Percentiles rank a stretch among this genome's conserved stretches.
These are phyloP conservation scores for Fusarium hostae DNA, from an alignment of 2,329 filamentous ascomycete species.

Conservation along the genomic window DNA sequence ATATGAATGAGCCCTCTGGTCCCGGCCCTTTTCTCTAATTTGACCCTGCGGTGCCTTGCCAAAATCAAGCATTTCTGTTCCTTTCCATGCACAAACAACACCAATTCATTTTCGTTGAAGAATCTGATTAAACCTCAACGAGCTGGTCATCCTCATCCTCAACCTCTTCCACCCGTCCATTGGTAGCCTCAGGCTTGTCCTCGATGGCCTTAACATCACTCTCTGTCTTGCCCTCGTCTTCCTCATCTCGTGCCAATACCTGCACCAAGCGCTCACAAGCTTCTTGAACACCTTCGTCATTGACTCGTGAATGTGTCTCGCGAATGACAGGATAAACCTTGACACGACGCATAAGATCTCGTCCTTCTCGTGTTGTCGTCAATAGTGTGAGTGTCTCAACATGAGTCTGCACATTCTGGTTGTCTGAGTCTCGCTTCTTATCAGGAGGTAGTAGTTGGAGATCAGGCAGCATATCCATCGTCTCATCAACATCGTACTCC, in stretches of 20 bases:
- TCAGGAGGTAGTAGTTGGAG: slow-evolving; percentile 89
- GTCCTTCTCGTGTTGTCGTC: slow-evolving; percentile 79
- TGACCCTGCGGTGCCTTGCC: not conserved
- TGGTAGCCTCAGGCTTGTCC: slow-evolving; percentile 54
- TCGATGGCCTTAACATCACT: slow-evolving; percentile 48
- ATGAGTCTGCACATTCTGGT: slow-evolving; percentile 83
- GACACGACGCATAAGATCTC: slow-evolving; percentile 78
- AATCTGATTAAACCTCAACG: slow-evolving; percentile 59
- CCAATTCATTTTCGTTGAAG: rapidly evolving
- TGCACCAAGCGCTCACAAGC: slow-evolving; percentile 91
- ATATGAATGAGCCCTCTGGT: not conserved
- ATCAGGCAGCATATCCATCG: slow-evolving; percentile 86
- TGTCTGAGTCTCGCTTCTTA: slow-evolving; percentile 84
- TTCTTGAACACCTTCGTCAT: slow-evolving; percentile 83
- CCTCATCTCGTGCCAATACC: slow-evolving; percentile 85
- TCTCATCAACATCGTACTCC: slow-evolving; percentile 89
- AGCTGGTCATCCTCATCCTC: slow-evolving; percentile 65
- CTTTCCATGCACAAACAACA: not conserved
- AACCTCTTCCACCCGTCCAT: slow-evolving; percentile 55
- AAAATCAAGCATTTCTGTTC: not conserved
- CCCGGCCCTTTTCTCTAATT: not conserved
- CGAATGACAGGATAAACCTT: slow-evolving; percentile 91
- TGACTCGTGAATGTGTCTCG: slow-evolving; percentile 82
- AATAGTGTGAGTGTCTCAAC: slow-evolving; percentile 88
- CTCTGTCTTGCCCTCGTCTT: slow-evolving; percentile 50